Evolutionary conservation across 495 filamentous ascomycete genomes (phyloP).

Genomic region (Talaromyces wortmannii): DNA sequence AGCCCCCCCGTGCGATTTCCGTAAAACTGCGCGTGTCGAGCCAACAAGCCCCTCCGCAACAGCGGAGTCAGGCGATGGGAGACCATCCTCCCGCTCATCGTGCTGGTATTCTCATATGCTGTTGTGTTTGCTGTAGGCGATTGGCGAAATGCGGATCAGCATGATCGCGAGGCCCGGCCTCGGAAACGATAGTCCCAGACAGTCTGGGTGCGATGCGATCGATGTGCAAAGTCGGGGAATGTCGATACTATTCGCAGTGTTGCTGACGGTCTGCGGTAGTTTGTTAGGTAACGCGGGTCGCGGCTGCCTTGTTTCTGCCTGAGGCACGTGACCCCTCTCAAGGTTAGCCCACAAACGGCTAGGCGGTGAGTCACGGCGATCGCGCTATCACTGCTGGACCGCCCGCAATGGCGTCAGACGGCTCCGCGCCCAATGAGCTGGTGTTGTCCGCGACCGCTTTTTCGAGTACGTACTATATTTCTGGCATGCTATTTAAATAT

Average conservation of each 20-base stretch:
- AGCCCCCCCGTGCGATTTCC: constrained; percentile 59
- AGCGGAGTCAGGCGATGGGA: constrained; percentile 63
- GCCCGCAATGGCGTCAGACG: not conserved
- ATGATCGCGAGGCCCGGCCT: constrained; percentile 1
- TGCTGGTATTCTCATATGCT: constrained; percentile 30
- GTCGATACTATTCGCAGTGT: too few species aligned
- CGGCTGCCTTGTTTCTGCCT: not conserved
- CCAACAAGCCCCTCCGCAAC: constrained; percentile 51
- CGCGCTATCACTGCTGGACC: not conserved
- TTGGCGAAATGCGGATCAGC: not conserved
- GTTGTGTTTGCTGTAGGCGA: not conserved
- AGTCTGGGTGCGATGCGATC: too few species aligned
- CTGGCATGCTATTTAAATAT: too few species aligned
- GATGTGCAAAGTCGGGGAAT: too few species aligned
- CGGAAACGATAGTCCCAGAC: not conserved
- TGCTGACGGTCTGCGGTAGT: too few species aligned
- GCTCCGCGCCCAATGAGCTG: not conserved
- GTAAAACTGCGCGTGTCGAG: constrained; percentile 60
- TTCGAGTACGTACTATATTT: not conserved
- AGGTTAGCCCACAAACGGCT: not conserved
- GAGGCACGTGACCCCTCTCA: not conserved
- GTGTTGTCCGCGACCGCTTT: not conserved
- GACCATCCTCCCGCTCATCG: constrained; percentile 80
- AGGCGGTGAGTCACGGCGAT: not conserved
- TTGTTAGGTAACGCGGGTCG: not conserved